Percentiles rank a stretch among this genome's conserved stretches.
Evolutionary conservation across 345 rosid genomes (phyloP).

Genomic region (Gossypium bickii): DNA sequence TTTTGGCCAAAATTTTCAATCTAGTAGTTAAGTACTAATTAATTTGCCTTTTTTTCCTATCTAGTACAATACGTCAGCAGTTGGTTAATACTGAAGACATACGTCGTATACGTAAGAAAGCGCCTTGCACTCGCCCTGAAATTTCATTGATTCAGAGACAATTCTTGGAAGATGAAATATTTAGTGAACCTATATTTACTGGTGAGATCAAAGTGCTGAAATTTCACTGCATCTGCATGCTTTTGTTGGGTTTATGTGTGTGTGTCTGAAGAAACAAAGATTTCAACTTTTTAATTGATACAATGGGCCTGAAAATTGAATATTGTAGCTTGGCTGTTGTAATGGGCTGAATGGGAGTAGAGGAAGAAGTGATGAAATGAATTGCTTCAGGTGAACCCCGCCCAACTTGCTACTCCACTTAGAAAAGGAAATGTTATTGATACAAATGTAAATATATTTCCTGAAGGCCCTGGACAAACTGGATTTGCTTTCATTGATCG

Average conservation of each 20-base stretch:
- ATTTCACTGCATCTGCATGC: constrained; percentile 8
- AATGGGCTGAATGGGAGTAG: not conserved
- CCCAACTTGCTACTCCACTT: not conserved
- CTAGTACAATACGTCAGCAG: constrained; percentile 80
- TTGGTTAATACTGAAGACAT: constrained; percentile 80
- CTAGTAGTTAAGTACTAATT: constrained; percentile 13
- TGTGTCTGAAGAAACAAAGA: not conserved
- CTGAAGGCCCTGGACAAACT: not conserved
- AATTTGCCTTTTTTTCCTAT: constrained; percentile 29
- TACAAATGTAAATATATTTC: not conserved
- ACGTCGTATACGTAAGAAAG: constrained; percentile 92
- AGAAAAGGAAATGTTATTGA: not conserved
- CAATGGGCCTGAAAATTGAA: not conserved
- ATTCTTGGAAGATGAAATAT: constrained; percentile 68
- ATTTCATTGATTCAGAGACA: constrained; percentile 81
- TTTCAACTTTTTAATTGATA: not conserved
- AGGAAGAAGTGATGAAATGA: not conserved
- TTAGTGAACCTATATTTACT: constrained; percentile 54
- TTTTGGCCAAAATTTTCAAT: not conserved
- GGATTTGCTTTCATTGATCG: not conserved
- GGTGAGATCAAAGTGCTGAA: constrained; percentile 51
- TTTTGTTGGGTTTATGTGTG: not conserved
- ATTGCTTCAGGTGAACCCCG: not conserved
- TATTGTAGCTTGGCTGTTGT: not conserved
- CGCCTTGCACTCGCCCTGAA: constrained; percentile 92